A percentile compares a stretch with the other conserved stretches of the same genome.
Evolutionary conservation across 2,329 filamentous ascomycete species (phyloP).

Genomic region (Colletotrichum zoysiae): DNA sequence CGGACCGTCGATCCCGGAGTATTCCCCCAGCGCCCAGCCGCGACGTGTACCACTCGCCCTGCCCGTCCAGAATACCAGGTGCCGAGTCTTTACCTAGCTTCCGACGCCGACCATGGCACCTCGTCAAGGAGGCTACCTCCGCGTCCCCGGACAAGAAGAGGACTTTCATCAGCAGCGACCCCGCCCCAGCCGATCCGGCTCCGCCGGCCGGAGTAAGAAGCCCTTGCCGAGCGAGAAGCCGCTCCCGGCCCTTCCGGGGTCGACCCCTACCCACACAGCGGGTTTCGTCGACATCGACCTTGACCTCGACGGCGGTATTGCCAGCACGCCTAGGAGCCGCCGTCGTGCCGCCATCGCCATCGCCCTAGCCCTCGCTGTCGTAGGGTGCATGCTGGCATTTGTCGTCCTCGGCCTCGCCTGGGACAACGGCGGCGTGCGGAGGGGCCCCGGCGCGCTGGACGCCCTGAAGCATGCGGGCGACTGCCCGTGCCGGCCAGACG

Average conservation of each 20-base stretch:
- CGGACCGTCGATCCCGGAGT: slow-evolving; percentile 7
- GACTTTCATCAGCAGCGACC: slow-evolving; percentile 10
- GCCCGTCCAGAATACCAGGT: background rate
- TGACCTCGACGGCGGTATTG: slow-evolving; percentile 11
- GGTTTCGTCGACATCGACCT: slow-evolving; percentile 30
- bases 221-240: slow-evolving; percentile 41
- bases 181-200: slow-evolving; percentile 30
- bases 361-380: slow-evolving; percentile 47
- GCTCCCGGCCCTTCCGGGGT: slow-evolving; percentile 40
- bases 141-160: slow-evolving; percentile 38
- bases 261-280: slow-evolving; percentile 13
- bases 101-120: slow-evolving; percentile 24
- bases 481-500: slow-evolving; percentile 49
- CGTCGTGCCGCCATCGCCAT: slow-evolving; percentile 29
- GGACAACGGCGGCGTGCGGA: slow-evolving; percentile 37
- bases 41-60: background rate
- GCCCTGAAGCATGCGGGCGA: slow-evolving; percentile 42
- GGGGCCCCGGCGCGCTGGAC: slow-evolving; percentile 39
- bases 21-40: background rate
- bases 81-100: background rate
- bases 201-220: slow-evolving; percentile 41
- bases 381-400: slow-evolving; percentile 53
- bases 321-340: slow-evolving; percentile 16
- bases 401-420: slow-evolving; percentile 51
- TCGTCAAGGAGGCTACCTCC: slow-evolving; percentile 37